Percentiles rank a stretch among this genome's conserved stretches.
Conservation (phyloP, 139 green algal species). For the Volvox africanus region DNA sequence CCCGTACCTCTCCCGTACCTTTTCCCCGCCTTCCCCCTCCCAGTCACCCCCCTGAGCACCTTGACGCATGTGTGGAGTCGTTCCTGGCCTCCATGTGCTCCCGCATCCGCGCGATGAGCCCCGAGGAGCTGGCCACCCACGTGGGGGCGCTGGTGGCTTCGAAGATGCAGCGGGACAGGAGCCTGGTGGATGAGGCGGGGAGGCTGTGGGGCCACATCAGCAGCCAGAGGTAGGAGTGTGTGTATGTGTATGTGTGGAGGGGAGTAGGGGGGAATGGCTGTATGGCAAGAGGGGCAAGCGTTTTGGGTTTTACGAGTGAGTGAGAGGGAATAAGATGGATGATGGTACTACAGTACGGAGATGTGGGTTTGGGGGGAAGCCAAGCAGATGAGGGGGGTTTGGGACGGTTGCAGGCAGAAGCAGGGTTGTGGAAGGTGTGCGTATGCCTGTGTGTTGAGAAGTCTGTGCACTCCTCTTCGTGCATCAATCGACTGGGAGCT, state of each 20-base stretch:
- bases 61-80: constrained; percentile 83
- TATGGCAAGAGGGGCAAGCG: neutral
- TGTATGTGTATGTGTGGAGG: neutral
- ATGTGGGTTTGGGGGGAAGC: no score
- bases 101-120: neutral
- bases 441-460: no score
- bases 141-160: constrained; percentile 71
- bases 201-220: constrained; percentile 87
- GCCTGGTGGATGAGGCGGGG: constrained; percentile 82
- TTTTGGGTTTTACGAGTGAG: neutral
- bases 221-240: constrained; percentile 60
- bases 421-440: no score
- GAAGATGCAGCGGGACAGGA: constrained; percentile 86
- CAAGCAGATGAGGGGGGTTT: no score
- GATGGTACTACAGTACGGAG: no score
- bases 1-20: neutral
- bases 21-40: neutral
- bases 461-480: neutral
- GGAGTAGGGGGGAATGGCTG: neutral
- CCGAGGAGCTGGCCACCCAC: constrained; percentile 83
- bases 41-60: constrained; percentile 29
- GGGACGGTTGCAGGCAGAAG: no score
- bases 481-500: no score
- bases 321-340: neutral
- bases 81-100: constrained; percentile 80